phyloP scores from a whole-genome alignment of 768 basidiomycete genomes.

The Trametes cinnabarina region DNA sequence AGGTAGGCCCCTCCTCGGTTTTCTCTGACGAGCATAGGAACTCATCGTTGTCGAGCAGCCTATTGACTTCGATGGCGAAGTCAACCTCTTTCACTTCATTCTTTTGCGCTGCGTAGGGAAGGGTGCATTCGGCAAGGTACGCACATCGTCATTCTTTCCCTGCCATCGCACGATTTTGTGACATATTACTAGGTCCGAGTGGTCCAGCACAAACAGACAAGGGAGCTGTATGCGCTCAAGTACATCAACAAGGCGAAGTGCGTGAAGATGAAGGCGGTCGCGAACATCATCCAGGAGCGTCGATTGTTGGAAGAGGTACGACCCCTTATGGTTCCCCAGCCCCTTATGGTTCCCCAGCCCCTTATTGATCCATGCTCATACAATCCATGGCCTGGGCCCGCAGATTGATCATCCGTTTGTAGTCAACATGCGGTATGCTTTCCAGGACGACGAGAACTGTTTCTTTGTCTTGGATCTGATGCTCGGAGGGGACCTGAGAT shows the following conservation, averaged over 20 bases:
- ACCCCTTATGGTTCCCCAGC: background rate
- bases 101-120: conserved; percentile 96
- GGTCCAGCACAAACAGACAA: conserved; percentile 98
- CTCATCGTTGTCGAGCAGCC: conserved; percentile 48
- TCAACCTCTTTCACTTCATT: conserved; percentile 96
- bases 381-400: background rate
- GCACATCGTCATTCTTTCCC: conserved; percentile 19
- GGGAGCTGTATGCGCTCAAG: conserved; percentile 94
- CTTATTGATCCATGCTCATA: conserved; percentile 11
- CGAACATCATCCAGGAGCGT: conserved; percentile 96
- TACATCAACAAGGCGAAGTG: conserved; percentile 99
- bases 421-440: conserved; percentile 93
- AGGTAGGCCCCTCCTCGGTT: conserved; percentile 43
- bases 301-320: conserved; percentile 90
- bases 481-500: conserved; percentile 92
- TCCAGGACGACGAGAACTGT: conserved; percentile 97
- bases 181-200: conserved; percentile 77
- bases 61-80: conserved; percentile 93
- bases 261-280: conserved; percentile 97
- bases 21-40: background rate
- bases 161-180: conserved; percentile 16
- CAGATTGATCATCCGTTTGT: conserved; percentile 95
- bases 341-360: too few relatives aligned
- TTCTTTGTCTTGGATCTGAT: conserved; percentile 98
- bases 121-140: conserved; percentile 96